Evolutionary conservation across 305 asterid genomes (phyloP).

Genomic region (Fraxinus xanthoxyloides): DNA sequence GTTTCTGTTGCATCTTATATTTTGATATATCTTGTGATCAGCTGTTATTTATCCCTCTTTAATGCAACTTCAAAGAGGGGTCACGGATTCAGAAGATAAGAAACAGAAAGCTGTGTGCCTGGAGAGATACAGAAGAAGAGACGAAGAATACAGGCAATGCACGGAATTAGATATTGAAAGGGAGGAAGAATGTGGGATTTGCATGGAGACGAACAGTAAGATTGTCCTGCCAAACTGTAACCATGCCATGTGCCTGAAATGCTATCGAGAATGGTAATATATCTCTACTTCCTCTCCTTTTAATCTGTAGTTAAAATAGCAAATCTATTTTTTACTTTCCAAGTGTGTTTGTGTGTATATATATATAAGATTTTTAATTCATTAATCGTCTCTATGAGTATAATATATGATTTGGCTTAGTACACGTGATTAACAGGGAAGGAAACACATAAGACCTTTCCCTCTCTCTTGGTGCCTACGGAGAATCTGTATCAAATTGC

Average conservation of each 20-base stretch:
- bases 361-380: neutral
- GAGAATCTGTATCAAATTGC: neutral
- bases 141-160: conserved; percentile 47
- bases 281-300: conserved; percentile 1
- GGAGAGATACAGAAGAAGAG: conserved; percentile 83
- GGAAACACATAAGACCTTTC: neutral
- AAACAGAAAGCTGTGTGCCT: conserved; percentile 77
- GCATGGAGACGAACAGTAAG: conserved; percentile 88
- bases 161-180: conserved; percentile 76
- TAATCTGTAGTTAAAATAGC: conserved; percentile 2
- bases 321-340: neutral
- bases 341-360: too few species aligned
- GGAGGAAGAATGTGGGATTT: conserved; percentile 96
- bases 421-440: neutral
- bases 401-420: neutral
- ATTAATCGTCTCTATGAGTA: neutral
- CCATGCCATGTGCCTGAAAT: conserved; percentile 89
- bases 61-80: conserved; percentile 85
- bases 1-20: conserved; percentile 24
- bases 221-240: conserved; percentile 87
- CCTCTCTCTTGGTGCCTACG: neutral
- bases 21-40: conserved; percentile 34
- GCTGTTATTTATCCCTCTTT: conserved; percentile 94
- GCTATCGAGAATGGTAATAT: conserved; percentile 88
- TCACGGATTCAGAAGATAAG: conserved; percentile 80